Percentiles rank a stretch among this genome's conserved stretches.
These are phyloP conservation scores for Ephemerocybe angulata DNA, from an alignment of 768 basidiomycete species.

Conservation along the genomic window DNA sequence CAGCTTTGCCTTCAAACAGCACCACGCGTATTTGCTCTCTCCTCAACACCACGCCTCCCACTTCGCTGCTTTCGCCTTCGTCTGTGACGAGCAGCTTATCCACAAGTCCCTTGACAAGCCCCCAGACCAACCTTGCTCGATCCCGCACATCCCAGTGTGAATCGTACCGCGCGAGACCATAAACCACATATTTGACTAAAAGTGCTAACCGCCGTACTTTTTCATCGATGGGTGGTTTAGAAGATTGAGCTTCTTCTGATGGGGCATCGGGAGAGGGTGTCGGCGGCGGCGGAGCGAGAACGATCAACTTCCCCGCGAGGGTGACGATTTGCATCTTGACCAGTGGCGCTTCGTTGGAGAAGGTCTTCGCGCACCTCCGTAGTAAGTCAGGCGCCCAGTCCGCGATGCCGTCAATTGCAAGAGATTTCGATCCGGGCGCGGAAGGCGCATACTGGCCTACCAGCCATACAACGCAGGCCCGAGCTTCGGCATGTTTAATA, in stretches of 20 bases:
- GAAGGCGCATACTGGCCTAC: constrained; percentile 76
- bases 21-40: constrained; percentile 79
- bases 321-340: constrained; percentile 85
- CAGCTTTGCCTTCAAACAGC: constrained; percentile 72
- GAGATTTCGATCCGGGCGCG: constrained; percentile 30
- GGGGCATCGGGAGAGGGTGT: not conserved
- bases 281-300: constrained; percentile 46
- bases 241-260: not conserved
- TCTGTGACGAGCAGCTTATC: not conserved
- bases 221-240: not conserved
- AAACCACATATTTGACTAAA: constrained; percentile 70
- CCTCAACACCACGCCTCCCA: constrained; percentile 71
- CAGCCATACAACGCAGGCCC: constrained; percentile 89
- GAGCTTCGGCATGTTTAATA: constrained; percentile 73
- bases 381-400: constrained; percentile 89
- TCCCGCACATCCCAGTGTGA: constrained; percentile 87
- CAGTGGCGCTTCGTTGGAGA: constrained; percentile 62
- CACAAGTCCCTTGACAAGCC: constrained; percentile 58
- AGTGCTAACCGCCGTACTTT: constrained; percentile 45
- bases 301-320: constrained; percentile 80
- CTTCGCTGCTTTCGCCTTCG: not conserved
- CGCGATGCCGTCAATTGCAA: constrained; percentile 53
- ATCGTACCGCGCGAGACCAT: constrained; percentile 80
- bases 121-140: constrained; percentile 73
- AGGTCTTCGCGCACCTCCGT: constrained; percentile 72